Conservation (phyloP, 306 rosid species). For the Clitoria ternatea region DNA sequence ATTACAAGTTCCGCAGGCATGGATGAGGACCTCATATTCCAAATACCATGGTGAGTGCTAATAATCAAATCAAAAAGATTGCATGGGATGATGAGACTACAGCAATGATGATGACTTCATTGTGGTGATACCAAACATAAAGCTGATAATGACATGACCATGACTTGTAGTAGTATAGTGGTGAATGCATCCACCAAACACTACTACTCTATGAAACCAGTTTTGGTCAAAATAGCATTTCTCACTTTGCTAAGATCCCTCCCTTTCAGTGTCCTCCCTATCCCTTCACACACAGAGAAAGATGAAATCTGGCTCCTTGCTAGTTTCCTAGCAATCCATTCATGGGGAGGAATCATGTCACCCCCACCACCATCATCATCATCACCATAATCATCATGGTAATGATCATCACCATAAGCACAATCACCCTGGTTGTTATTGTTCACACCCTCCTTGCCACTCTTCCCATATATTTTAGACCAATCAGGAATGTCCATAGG, state of each 20-base stretch:
- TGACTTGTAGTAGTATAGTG: background rate
- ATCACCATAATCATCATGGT: background rate
- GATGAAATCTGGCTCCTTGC: constrained; percentile 78
- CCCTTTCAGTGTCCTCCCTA: constrained; percentile 78
- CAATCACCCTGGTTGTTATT: constrained; percentile 9
- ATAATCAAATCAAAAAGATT: constrained; percentile 6
- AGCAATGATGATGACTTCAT: constrained; percentile 1
- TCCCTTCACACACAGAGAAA: constrained; percentile 76
- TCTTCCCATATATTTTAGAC: constrained; percentile 72
- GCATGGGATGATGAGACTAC: constrained; percentile 18
- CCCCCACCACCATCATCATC: constrained; percentile 34
- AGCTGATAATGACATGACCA: constrained; percentile 2
- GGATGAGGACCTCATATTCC: constrained; percentile 16
- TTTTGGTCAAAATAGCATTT: constrained; percentile 64
- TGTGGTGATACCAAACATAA: constrained; percentile 19
- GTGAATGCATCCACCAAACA: constrained; percentile 18
- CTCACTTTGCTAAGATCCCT: constrained; percentile 86
- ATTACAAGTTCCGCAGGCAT: background rate
- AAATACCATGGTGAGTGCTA: background rate
- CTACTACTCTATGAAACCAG: constrained; percentile 72
- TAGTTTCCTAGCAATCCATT: constrained; percentile 85
- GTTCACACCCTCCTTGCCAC: background rate
- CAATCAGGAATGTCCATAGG: constrained; percentile 76
- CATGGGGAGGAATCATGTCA: constrained; percentile 76
- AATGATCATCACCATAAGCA: background rate